Conservation (phyloP, 345 rosid genomes). For the Melaleuca quinquenervia region DNA sequence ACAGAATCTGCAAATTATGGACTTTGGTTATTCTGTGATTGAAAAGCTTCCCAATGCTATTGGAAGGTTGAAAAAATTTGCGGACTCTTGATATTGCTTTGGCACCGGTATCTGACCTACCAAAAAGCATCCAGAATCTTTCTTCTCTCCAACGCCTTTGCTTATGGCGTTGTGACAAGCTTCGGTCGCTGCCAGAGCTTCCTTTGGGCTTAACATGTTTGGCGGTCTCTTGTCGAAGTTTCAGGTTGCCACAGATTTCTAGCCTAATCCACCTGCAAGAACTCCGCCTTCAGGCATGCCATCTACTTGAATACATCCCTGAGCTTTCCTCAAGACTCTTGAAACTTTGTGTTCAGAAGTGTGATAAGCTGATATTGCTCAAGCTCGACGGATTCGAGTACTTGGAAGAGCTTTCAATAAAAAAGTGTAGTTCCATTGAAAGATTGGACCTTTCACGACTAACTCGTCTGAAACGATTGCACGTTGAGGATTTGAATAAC, state of each 20-base stretch:
- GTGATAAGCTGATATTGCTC: not conserved
- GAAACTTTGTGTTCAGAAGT: no score
- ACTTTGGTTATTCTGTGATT: not conserved
- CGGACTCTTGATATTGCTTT: not conserved
- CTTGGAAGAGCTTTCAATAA: not conserved
- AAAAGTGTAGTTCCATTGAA: not conserved
- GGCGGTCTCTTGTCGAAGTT: not conserved
- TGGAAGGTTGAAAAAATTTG: not conserved
- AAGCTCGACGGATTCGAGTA: not conserved
- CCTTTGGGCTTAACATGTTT: not conserved
- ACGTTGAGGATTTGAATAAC: rapidly evolving
- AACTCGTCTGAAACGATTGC: not conserved
- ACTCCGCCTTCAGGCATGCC: rapidly evolving
- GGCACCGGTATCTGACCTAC: not conserved
- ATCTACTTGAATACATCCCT: not conserved
- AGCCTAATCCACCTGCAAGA: not conserved
- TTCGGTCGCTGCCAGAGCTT: not conserved
- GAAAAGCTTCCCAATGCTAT: rapidly evolving
- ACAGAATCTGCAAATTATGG: not conserved
- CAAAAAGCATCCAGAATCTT: no score
- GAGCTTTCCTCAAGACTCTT: not conserved
- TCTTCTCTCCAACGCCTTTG: not conserved
- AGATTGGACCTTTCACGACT: not conserved
- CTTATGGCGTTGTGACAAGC: rapidly evolving
- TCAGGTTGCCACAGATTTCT: not conserved